Base-by-base conservation (phyloP, 768 basidiomycete genomes). In the Lentinus brumalis region DNA sequence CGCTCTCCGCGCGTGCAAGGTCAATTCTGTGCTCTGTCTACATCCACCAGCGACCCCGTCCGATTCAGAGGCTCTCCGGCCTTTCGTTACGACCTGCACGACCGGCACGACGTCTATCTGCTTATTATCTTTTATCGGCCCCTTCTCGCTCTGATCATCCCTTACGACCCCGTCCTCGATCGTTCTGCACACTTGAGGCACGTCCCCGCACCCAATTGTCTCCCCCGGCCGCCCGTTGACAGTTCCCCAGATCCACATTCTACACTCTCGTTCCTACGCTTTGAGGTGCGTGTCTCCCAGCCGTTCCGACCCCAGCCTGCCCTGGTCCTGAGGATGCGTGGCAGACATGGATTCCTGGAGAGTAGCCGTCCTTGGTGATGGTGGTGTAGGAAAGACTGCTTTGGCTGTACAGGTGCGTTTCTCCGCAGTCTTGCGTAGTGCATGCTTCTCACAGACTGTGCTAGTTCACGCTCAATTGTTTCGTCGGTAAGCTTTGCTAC, bases 311-410 rank as follows among this genome's bases (percentile, higher is more conserved):
- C 49, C 6, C 38, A 58, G 18, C 16, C 39, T 18, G 16, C 42
- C 55, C 42, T 42, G 40, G 40, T 58, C 47, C 53, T 59, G 10
- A 59, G 45, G 15, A 21, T 26, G 18, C 35, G 44, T 59, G 55
- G 39, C 50, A 81, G 78, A 81, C 76, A 94, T 94, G 92, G 92
- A 94, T 80, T 89, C 88, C 75, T 94, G 92, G 92, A 89, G 94
- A 81, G 90, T 97, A 68, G 94, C 95, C 63, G 93, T 97, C 67
- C 84, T 97, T 60, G 95, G 95, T 66, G 95, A 98, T 78, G 95
- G 95, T 77, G 95, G 95, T 78, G 95, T 98, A 50, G 95, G 95
- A 59, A 98, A 98, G 82, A 97, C 95, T 60, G 95, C 95, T 41
- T 77, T 98, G 70, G 94, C 95, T 66, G 94, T 97, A 49, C 95